These are phyloP conservation scores for Penicillium sumatraense DNA, from an alignment of 2,329 filamentous ascomycete species.

Conservation along the genomic window DNA sequence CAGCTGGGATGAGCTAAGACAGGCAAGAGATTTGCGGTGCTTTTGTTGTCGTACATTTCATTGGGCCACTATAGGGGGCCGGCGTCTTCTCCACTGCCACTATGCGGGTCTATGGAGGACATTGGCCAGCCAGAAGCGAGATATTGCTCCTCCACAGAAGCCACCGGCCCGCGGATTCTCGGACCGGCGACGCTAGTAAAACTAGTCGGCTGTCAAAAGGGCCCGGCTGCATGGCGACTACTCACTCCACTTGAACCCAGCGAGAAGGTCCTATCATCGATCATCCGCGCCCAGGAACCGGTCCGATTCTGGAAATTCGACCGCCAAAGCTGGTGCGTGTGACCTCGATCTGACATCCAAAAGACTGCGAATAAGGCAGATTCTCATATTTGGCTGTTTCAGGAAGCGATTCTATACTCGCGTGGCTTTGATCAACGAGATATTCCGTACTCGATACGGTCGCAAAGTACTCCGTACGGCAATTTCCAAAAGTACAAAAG, in stretches of 20 bases:
- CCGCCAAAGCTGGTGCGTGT: not conserved
- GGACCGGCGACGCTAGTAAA: not conserved
- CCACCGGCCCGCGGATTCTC: conserved; percentile 4
- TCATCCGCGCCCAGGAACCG: conserved; percentile 16
- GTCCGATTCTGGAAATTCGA: not conserved
- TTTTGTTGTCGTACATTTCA: conserved; percentile 1
- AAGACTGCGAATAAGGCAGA: not conserved
- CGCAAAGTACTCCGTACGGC: not conserved
- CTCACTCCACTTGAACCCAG: conserved; percentile 3
- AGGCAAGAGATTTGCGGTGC: not conserved
- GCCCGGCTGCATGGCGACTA: conserved; percentile 23
- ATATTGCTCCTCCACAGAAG: not conserved
- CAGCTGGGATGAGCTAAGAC: conserved; percentile 4
- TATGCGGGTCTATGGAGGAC: not conserved
- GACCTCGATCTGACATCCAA: conserved; percentile 6
- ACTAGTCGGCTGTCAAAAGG: conserved; percentile 3
- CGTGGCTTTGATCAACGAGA: conserved; percentile 2
- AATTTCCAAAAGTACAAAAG: conserved; percentile 2
- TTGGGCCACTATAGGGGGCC: not conserved
- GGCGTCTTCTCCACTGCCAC: not conserved
- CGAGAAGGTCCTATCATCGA: conserved; percentile 11
- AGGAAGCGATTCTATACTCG: conserved; percentile 9
- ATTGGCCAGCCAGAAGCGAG: not conserved
- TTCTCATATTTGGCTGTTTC: conserved; percentile 18
- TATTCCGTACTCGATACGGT: not conserved